These are phyloP conservation scores for Pulveroboletus ravenelii DNA, from an alignment of 768 basidiomycete species.

Conservation along the genomic window DNA sequence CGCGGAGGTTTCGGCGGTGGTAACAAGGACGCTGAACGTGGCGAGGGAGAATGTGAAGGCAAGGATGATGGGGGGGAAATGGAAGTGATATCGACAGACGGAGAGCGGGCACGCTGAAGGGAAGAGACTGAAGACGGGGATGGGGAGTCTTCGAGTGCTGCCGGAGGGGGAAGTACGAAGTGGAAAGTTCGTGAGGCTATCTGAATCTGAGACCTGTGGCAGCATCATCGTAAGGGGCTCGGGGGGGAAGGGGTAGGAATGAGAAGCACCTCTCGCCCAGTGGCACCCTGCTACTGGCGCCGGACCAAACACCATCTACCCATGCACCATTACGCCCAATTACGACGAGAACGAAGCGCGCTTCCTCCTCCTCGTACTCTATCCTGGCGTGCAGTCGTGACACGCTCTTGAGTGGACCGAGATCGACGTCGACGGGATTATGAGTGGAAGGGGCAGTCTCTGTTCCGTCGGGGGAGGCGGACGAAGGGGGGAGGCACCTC, in stretches of 20 bases:
- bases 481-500: slow-evolving; percentile 66
- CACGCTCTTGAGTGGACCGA: slow-evolving; percentile 94
- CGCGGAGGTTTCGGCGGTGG: slow-evolving; percentile 44
- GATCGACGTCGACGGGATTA: slow-evolving; percentile 76
- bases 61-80: slow-evolving; percentile 79
- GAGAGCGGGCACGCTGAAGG: slow-evolving; percentile 62
- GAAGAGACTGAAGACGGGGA: slow-evolving; percentile 77
- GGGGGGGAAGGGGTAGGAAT: background rate
- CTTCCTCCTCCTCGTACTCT: slow-evolving; percentile 86
- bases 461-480: slow-evolving; percentile 42
- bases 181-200: slow-evolving; percentile 96
- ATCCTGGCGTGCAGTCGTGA: slow-evolving; percentile 96
- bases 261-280: slow-evolving; percentile 70
- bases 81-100: slow-evolving; percentile 78
- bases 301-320: slow-evolving; percentile 96
- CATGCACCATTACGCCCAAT: slow-evolving; percentile 97
- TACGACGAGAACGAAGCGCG: slow-evolving; percentile 84
- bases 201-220: slow-evolving; percentile 82
- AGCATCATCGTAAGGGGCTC: slow-evolving; percentile 9
- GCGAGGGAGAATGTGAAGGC: slow-evolving; percentile 71
- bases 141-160: slow-evolving; percentile 73
- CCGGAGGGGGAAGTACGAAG: slow-evolving; percentile 90
- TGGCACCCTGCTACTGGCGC: slow-evolving; percentile 80
- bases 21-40: slow-evolving; percentile 40
- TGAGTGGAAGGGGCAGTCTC: slow-evolving; percentile 34